Conservation (phyloP, 441 rosid genomes). For the Populus hybrid region DNA sequence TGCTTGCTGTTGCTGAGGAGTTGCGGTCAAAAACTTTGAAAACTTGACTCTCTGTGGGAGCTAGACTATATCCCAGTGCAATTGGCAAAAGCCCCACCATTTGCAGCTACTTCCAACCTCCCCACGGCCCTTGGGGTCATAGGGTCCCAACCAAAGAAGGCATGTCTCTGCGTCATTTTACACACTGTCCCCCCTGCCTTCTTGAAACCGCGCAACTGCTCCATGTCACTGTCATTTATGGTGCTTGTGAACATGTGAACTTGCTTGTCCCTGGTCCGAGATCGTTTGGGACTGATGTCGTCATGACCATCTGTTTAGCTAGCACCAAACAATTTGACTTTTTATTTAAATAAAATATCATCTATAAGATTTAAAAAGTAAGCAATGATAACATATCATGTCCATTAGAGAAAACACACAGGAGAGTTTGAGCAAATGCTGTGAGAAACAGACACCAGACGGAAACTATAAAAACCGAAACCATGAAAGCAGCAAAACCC, state of each 20-base stretch:
- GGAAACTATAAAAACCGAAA: not conserved
- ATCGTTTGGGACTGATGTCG: constrained; percentile 22
- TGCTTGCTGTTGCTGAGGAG: not conserved
- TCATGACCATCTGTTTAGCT: constrained; percentile 5
- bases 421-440: not conserved
- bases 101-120: constrained; percentile 17
- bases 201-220: not conserved
- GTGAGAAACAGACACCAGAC: not conserved
- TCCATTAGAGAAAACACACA: too few relatives aligned
- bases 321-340: too few relatives aligned
- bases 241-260: constrained; percentile 18
- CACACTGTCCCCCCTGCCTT: not conserved
- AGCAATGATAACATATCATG: too few relatives aligned
- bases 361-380: too few relatives aligned
- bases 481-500: too few relatives aligned
- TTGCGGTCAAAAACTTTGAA: constrained; percentile 12
- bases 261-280: constrained; percentile 11
- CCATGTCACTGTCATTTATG: constrained; percentile 8
- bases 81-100: constrained; percentile 8
- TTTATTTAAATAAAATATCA: too few relatives aligned
- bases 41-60: constrained; percentile 20
- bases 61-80: constrained; percentile 15
- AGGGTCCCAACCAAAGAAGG: constrained; percentile 24
- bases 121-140: not conserved
- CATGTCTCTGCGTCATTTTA: constrained; percentile 16